A percentile compares a stretch with the other conserved stretches of the same genome.
These are phyloP conservation scores for Thamnidium elegans DNA, from an alignment of 192 early-diverging fungal genomes.

Conservation along the genomic window DNA sequence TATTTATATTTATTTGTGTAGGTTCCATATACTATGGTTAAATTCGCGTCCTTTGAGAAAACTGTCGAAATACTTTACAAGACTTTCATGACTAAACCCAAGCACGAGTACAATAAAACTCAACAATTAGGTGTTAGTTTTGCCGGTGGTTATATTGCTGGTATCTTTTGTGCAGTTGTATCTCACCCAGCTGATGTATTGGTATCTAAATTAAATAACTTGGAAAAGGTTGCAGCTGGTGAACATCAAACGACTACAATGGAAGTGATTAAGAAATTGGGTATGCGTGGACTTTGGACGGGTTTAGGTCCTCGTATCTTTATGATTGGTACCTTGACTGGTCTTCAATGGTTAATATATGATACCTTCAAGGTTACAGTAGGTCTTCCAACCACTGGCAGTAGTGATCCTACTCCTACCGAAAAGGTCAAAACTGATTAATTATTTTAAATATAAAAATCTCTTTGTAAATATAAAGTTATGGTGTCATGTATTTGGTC, in stretches of 20 bases:
- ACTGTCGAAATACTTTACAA: conserved; percentile 67
- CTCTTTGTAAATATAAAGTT: too few relatives aligned
- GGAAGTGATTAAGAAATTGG: conserved; percentile 53
- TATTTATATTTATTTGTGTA: neutral
- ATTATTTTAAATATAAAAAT: too few relatives aligned
- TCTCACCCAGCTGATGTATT: conserved; percentile 90
- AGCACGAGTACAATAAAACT: conserved; percentile 65
- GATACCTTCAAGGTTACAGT: conserved; percentile 71
- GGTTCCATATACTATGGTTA: conserved; percentile 79
- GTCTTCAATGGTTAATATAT: conserved; percentile 82
- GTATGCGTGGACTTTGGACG: conserved; percentile 67
- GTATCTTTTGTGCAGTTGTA: conserved; percentile 86
- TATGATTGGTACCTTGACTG: conserved; percentile 92
- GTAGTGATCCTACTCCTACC: neutral
- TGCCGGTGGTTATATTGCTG: conserved; percentile 83
- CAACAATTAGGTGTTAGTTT: conserved; percentile 74
- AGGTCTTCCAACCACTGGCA: conserved; percentile 32
- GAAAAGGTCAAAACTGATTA: too few relatives aligned
- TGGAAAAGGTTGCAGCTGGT: conserved; percentile 19
- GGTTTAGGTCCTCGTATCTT: conserved; percentile 84
- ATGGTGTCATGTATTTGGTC: too few relatives aligned
- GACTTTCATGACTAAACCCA: conserved; percentile 57
- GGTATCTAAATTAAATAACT: conserved; percentile 54
- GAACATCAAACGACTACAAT: conserved; percentile 25
- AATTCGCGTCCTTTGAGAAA: conserved; percentile 83